Evolutionary conservation across 83 land plant species (phyloP).

Genomic region (Diphasiastrum complanatum): DNA sequence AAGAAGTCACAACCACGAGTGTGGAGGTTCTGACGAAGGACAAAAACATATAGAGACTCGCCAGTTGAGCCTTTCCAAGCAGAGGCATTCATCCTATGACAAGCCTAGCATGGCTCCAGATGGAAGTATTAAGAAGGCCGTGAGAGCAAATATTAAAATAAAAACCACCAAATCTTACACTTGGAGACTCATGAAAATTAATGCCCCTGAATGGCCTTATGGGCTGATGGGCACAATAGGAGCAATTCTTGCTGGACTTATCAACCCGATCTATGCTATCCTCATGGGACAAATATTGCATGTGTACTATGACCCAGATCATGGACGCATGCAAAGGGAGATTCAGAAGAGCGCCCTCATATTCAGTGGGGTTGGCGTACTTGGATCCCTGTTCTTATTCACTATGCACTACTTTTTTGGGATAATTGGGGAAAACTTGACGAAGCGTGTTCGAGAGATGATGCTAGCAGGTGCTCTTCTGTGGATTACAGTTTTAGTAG

Average conservation of each 20-base stretch:
- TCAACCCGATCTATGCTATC: slow-evolving; percentile 85
- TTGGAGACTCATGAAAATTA: slow-evolving; percentile 70
- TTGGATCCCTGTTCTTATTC: slow-evolving; percentile 72
- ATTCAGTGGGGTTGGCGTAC: slow-evolving; percentile 79
- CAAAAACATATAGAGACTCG: too few relatives aligned
- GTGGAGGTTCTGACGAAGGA: too few relatives aligned
- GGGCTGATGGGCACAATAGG: slow-evolving; percentile 76
- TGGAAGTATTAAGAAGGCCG: too few relatives aligned
- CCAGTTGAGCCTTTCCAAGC: too few relatives aligned
- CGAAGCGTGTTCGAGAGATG: slow-evolving; percentile 37
- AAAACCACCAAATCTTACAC: too few relatives aligned
- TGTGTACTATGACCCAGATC: slow-evolving; percentile 76
- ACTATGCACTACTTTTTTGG: slow-evolving; percentile 85
- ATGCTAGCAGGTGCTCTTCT: slow-evolving; percentile 65
- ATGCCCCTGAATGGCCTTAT: slow-evolving; percentile 95
- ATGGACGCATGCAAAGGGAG: slow-evolving; percentile 54
- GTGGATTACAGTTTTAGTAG: too few relatives aligned
- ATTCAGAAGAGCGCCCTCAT: slow-evolving; percentile 71
- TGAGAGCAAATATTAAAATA: too few relatives aligned
- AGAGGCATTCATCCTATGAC: too few relatives aligned
- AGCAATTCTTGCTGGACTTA: slow-evolving; percentile 79
- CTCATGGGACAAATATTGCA: slow-evolving; percentile 89
- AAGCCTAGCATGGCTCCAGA: too few relatives aligned
- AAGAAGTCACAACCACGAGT: too few relatives aligned
- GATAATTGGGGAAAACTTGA: slow-evolving; percentile 71